Base-by-base conservation (phyloP, 805 yeast species). In the Yarrowia bubula region DNA sequence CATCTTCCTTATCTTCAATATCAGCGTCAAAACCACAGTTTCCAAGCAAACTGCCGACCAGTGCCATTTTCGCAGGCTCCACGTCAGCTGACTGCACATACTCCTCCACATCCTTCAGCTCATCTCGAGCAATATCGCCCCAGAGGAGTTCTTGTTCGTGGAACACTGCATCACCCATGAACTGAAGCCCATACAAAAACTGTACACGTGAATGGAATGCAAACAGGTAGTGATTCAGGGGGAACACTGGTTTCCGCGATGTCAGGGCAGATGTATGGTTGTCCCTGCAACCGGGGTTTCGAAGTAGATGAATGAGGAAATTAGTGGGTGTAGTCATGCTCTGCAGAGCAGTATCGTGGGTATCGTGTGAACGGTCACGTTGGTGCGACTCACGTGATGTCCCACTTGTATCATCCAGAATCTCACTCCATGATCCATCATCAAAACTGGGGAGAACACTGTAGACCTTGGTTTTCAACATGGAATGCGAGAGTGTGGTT, bases 171-270 rank as follows among this genome's bases (percentile, higher is more conserved):
- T 55, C 61, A 3, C 61, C 61, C 61, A 55, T 55, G 5, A 15
- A 41, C 31, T 55, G 61, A 2, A 55, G 15, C 0, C 47, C 61
- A 10, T 39, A 55, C 11, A 55, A 17, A 28, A 55, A 31, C 18
- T 55, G 61, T 13, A 55, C 8, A 3, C 61, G 61, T 11, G 61
- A 28, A 8, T 55, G 61, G 31, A 55, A 55, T n/a, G 61, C 61
- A 41, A 55, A 55, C 2, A 55, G 47, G 10, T 41, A 31, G 31
- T 38, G 61, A n/a, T 55, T 55, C 8, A 55, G 15, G 1, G 61
- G 47, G 13, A 13, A 41, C 13, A 32, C 38, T 0, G 61, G 60
- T 5, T 51, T 51, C 8, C 60, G 44, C 1, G 60, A 51, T 2
- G 60, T 17, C 2, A 39, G 1, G 2, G 44, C 43, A 4, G 60